phyloP scores from a whole-genome alignment of 805 yeast genomes.

The Candida ficus region DNA sequence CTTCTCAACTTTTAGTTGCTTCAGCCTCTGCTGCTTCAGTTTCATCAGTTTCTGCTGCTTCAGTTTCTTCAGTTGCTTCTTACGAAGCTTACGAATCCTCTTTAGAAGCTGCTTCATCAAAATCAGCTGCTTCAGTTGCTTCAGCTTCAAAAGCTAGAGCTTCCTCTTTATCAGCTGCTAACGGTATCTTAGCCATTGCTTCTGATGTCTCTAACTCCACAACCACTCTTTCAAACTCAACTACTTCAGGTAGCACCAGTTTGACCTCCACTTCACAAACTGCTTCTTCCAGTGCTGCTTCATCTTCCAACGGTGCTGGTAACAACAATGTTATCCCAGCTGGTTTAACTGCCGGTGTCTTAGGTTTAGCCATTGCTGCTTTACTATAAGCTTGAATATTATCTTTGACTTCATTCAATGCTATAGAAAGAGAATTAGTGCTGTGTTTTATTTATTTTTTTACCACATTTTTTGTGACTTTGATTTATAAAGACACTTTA shows the following conservation, averaged over 20 bases:
- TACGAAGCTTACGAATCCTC: slow-evolving; percentile 10
- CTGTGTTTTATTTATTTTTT: not conserved
- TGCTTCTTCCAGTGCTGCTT: slow-evolving; percentile 17
- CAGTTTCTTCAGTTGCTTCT: slow-evolving; percentile 17
- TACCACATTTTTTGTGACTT: not conserved
- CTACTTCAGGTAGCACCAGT: slow-evolving; percentile 13
- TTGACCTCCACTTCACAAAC: slow-evolving; percentile 20
- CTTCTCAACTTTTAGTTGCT: too few species aligned
- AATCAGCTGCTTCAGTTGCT: slow-evolving; percentile 9
- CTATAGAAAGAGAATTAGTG: not conserved
- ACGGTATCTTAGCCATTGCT: slow-evolving; percentile 21
- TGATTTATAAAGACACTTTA: too few species aligned
- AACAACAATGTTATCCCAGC: slow-evolving; percentile 21
- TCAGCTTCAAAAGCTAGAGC: slow-evolving; percentile 12
- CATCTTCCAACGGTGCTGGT: slow-evolving; percentile 26
- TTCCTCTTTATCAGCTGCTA: slow-evolving; percentile 28
- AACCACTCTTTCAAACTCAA: slow-evolving; percentile 24
- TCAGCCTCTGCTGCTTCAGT: slow-evolving; percentile 14
- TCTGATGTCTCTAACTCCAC: slow-evolving; percentile 25
- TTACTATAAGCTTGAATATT: too few species aligned
- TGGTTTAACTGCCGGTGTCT: slow-evolving; percentile 22
- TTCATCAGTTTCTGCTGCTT: slow-evolving; percentile 19
- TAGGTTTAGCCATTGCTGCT: slow-evolving; percentile 26
- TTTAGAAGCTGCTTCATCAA: not conserved
- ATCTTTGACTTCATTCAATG: not conserved